Percentiles rank a stretch among this genome's conserved stretches.
These are phyloP conservation scores for Breviolum minutum DNA, from an alignment of 73 alveolate genomes.

Conservation along the genomic window DNA sequence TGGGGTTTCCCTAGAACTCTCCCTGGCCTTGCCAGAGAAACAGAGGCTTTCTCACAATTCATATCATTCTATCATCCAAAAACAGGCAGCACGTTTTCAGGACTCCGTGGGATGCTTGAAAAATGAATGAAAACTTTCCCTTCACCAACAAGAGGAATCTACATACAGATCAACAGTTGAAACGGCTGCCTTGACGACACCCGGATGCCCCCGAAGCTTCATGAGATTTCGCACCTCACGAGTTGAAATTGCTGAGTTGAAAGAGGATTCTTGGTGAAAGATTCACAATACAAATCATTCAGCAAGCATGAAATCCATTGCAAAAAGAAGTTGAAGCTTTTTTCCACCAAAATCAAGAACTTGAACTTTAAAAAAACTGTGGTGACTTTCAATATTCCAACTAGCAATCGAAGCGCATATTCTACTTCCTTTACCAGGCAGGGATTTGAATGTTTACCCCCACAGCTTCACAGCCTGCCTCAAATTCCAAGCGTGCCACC, in stretches of 20 bases:
- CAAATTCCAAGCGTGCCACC: slow-evolving; percentile 92
- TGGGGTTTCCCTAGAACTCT: neutral
- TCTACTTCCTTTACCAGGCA: too few species aligned
- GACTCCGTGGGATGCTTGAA: neutral
- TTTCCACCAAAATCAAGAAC: too few species aligned
- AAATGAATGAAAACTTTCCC: neutral
- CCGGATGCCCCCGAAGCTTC: slow-evolving; percentile 92
- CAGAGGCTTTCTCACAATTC: neutral
- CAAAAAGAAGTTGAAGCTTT: too few species aligned
- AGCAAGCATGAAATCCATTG: too few species aligned
- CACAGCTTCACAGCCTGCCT: neutral
- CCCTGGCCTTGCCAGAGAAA: neutral
- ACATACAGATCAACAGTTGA: neutral
- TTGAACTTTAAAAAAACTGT: too few species aligned
- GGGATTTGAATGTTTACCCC: neutral
- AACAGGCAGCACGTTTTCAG: too few species aligned
- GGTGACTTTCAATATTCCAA: too few species aligned
- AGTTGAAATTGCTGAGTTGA: neutral
- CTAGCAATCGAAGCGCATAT: too few species aligned
- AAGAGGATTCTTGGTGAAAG: neutral
- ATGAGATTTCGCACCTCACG: slow-evolving; percentile 69
- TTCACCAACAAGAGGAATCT: neutral
- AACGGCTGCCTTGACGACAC: slow-evolving; percentile 39
- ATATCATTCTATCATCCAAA: too few species aligned
- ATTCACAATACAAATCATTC: too few species aligned